phyloP scores from a whole-genome alignment of 257 asterid species.

The Rauvolfia tetraphylla region DNA sequence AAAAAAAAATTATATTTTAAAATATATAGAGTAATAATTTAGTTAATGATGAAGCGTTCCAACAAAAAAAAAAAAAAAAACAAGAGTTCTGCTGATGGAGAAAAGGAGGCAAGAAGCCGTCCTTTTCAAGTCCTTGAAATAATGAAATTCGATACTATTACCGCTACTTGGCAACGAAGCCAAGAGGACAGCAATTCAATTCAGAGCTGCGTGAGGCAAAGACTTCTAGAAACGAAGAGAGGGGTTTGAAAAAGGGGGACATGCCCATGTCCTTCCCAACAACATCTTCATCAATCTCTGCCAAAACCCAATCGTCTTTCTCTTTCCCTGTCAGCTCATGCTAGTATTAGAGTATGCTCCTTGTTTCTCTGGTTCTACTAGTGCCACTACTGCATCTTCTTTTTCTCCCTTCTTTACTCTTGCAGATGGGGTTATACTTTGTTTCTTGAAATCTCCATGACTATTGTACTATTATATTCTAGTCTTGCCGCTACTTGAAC shows the following conservation, averaged over 20 bases:
- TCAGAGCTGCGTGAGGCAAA: too few relatives aligned
- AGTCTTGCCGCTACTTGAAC: not conserved
- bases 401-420: not conserved
- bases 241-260: constrained; percentile 23
- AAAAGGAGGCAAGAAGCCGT: not conserved
- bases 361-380: too few relatives aligned
- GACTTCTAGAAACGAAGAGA: not conserved
- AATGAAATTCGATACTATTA: not conserved
- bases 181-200: constrained; percentile 1
- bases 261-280: constrained; percentile 21
- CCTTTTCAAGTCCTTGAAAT: constrained; percentile 19
- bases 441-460: not conserved
- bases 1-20: too few relatives aligned
- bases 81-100: not conserved
- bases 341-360: too few relatives aligned
- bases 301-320: constrained; percentile 12
- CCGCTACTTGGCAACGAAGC: constrained; percentile 1
- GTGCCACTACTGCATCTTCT: not conserved
- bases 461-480: not conserved
- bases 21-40: too few relatives aligned
- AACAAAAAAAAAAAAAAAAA: too few relatives aligned
- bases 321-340: not conserved
- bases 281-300: constrained; percentile 9
- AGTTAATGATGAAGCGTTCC: too few relatives aligned
- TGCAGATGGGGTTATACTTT: constrained; percentile 4